Evolutionary conservation across 257 asterid genomes (phyloP).

Genomic region (Solanum neorickii): DNA sequence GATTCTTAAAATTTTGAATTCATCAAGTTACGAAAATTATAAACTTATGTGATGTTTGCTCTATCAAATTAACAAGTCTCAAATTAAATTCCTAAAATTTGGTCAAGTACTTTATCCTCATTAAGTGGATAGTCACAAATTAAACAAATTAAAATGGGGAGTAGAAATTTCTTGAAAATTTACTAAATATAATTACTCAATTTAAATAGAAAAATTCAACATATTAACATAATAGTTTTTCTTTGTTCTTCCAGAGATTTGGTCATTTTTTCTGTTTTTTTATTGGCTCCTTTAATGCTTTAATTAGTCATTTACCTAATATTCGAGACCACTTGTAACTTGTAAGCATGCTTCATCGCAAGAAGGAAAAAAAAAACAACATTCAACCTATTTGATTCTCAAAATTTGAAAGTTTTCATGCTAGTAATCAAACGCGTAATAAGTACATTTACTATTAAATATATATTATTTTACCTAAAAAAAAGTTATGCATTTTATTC

Average conservation of each 20-base stretch:
- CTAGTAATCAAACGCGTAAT: too few relatives aligned
- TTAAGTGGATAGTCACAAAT: not conserved
- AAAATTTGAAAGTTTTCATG: not conserved
- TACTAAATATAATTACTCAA: not conserved
- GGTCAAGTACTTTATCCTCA: not conserved
- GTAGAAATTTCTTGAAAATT: not conserved
- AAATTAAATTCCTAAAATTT: not conserved
- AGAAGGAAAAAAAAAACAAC: not conserved
- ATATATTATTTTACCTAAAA: not conserved
- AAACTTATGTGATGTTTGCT: not conserved
- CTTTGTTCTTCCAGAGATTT: not conserved
- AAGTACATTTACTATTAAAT: too few relatives aligned
- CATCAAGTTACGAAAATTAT: not conserved
- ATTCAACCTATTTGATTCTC: not conserved
- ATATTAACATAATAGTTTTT: not conserved
- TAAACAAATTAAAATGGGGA: not conserved
- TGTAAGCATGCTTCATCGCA: not conserved
- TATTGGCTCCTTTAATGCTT: not conserved
- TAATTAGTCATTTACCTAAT: not conserved
- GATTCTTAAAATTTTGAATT: not conserved
- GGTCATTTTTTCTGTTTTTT: not conserved
- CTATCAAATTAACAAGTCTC: not conserved
- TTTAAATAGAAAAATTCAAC: not conserved
- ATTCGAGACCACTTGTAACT: not conserved
- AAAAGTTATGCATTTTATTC: too few relatives aligned